These are phyloP conservation scores for Ceratocystis variospora DNA, from an alignment of 2,329 filamentous ascomycete genomes.

Conservation along the genomic window DNA sequence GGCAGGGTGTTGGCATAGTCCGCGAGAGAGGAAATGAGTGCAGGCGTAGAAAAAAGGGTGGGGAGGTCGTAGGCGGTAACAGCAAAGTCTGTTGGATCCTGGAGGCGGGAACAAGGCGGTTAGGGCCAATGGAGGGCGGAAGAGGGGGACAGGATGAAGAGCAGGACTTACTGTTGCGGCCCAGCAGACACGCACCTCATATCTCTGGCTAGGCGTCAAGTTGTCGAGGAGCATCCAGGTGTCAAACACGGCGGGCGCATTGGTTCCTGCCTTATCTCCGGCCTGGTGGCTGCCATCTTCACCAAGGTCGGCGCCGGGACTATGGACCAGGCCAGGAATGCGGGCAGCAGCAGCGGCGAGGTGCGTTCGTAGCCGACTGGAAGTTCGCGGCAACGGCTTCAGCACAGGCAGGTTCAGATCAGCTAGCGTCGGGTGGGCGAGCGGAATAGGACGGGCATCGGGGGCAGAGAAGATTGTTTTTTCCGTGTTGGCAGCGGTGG, in stretches of 20 bases:
- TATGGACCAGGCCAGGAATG: too few species aligned
- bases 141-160: not conserved
- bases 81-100: slow-evolving; percentile 79
- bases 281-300: too few species aligned
- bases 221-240: slow-evolving; percentile 69
- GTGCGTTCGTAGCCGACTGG: slow-evolving; percentile 40
- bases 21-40: slow-evolving; percentile 51
- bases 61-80: slow-evolving; percentile 51
- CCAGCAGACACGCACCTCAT: slow-evolving; percentile 91
- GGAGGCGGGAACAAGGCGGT: not conserved
- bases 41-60: slow-evolving; percentile 46
- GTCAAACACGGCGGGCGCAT: slow-evolving; percentile 41
- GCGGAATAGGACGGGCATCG: slow-evolving; percentile 39
- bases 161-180: slow-evolving; percentile 60
- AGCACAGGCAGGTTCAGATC: slow-evolving; percentile 51
- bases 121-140: not conserved
- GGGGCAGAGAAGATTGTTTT: slow-evolving; percentile 82
- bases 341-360: slow-evolving; percentile 38
- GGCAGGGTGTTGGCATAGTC: slow-evolving; percentile 36
- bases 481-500: slow-evolving; percentile 59
- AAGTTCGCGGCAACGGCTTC: slow-evolving; percentile 38
- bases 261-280: slow-evolving; percentile 6
- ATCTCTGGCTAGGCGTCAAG: slow-evolving; percentile 58
- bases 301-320: too few species aligned
- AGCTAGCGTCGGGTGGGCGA: slow-evolving; percentile 31